Evolutionary conservation across 1,139 yeast species (phyloP), one percentile per base, ranked within the genome.

Genomic region (Arxiozyma slooffiae): DNA sequence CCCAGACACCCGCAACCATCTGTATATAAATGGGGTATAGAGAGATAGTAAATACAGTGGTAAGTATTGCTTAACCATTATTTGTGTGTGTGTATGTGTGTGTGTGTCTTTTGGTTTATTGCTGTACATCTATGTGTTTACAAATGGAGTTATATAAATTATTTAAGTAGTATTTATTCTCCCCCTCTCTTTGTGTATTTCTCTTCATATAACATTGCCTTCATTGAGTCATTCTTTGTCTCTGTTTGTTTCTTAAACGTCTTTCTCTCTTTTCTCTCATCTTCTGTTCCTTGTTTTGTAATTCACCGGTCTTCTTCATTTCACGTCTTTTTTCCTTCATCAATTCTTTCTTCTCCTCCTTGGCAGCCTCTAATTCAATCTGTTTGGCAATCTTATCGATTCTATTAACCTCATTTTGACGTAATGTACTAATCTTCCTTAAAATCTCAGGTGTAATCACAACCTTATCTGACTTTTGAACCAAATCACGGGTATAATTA

Each of bases 221-320:
- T 30, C n/a, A 30, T 30, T 30, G 36, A 17, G 44, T 41, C 39
- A 42, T 66, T 61, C 72, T 68, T 50, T 66, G 63, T 46, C 66
- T 67, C 65, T 74, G 78, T 57, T 68, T 76, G 64, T 71, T 72
- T 55, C 67, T 71, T 58, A 67, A 67, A 67, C 80, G 76, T 61
- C 80, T 71, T 56, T 72, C 75, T 60, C 78, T 77, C 66, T 78
- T 78, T 52, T 77, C 83, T 57, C 73, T 74, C 71, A 78, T 80
- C 72, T 82, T 87, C 71, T 80, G 84, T 61, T 85, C 94, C 51
- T 78, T 69, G 70, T 83, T 87, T 60, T 81, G 81, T 67, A 81
- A 86, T 62, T 82, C 87, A 65, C 83, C 89, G 55, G 86, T 79
- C 41, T 56, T 58, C 51, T 61, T 64, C 53, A 61, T 45, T 62